Percentiles rank a stretch among this genome's conserved stretches.
These are phyloP conservation scores for Cryptococcus amylolentus DNA, from an alignment of 1,284 basidiomycete species.

Conservation along the genomic window DNA sequence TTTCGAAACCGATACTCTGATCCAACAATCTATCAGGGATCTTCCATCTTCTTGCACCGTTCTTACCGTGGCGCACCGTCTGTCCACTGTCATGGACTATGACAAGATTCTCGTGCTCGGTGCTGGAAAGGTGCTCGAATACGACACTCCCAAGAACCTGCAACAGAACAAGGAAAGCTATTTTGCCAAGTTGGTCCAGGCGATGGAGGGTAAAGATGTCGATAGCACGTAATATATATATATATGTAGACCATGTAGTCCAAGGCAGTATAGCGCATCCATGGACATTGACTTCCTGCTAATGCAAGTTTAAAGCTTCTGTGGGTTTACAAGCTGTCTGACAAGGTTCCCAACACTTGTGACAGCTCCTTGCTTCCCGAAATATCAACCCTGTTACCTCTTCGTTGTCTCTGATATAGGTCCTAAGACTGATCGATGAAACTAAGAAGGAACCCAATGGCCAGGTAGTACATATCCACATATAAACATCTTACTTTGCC, in stretches of 20 bases:
- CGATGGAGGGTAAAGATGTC: conserved; percentile 34
- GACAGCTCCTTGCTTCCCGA: no score
- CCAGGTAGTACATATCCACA: no score
- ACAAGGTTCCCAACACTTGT: no score
- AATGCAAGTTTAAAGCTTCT: no score
- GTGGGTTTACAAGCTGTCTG: no score
- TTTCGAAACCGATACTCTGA: conserved; percentile 52
- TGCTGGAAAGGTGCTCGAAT: conserved; percentile 56
- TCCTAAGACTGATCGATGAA: no score
- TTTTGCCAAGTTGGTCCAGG: conserved; percentile 61
- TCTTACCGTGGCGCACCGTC: conserved; percentile 51
- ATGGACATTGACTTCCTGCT: background rate
- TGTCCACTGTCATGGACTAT: conserved; percentile 54
- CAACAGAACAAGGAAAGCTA: conserved; percentile 52
- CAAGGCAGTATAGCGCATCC: background rate
- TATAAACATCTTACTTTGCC: no score
- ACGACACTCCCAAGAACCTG: conserved; percentile 54
- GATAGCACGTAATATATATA: background rate
- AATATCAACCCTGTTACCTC: no score
- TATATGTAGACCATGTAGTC: background rate
- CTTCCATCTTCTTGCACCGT: conserved; percentile 50
- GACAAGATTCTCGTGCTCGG: conserved; percentile 56
- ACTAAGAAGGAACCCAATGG: no score
- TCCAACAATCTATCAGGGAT: conserved; percentile 54
- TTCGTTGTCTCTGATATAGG: no score